Percentiles rank a stretch among this genome's conserved stretches.
These are phyloP conservation scores for Forsythia viridissima DNA, from an alignment of 257 asterid genomes.

Conservation along the genomic window DNA sequence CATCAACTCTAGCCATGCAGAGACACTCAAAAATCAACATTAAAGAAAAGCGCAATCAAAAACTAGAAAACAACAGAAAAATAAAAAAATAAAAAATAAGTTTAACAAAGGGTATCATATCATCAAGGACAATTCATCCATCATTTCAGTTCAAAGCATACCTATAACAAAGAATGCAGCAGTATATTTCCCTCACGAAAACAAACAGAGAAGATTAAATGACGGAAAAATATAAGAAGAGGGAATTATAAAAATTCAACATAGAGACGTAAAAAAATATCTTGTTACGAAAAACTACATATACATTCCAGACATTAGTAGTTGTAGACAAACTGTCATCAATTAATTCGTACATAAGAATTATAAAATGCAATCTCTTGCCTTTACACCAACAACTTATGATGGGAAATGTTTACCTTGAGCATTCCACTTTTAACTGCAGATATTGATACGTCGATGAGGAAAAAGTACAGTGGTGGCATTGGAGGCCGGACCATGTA, in stretches of 20 bases:
- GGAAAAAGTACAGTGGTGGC: constrained; percentile 83
- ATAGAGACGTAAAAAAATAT: background rate
- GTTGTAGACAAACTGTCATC: background rate
- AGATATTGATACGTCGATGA: constrained; percentile 81
- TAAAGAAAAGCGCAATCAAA: background rate
- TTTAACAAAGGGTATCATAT: background rate
- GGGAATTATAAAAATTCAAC: background rate
- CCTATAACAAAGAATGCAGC: background rate
- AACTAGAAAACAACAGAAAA: background rate
- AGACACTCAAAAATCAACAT: background rate
- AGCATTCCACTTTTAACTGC: constrained; percentile 89
- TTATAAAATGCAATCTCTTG: constrained; percentile 2
- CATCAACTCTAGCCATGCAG: background rate
- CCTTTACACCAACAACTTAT: background rate
- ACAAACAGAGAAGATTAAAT: background rate
- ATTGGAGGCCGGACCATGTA: constrained; percentile 92
- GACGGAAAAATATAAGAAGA: background rate
- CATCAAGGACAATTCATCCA: background rate
- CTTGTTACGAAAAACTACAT: background rate
- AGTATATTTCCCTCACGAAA: background rate
- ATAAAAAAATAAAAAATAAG: background rate
- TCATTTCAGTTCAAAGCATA: background rate
- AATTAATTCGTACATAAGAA: constrained; percentile 15
- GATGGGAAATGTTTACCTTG: constrained; percentile 52
- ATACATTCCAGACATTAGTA: background rate